These are phyloP conservation scores for Trapa bicornis DNA, from an alignment of 345 rosid species.

Conservation along the genomic window DNA sequence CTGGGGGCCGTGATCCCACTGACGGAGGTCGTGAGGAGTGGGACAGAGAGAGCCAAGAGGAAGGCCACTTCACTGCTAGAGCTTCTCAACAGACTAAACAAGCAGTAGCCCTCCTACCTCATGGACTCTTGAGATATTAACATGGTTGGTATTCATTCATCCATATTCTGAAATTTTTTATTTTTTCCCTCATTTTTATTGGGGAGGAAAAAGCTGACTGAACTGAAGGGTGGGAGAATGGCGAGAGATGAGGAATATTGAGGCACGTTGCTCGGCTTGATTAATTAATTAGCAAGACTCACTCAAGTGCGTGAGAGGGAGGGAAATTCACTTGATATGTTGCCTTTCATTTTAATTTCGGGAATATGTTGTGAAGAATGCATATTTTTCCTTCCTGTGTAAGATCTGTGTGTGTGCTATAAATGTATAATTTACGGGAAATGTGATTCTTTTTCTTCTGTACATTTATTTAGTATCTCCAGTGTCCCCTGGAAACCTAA, in stretches of 20 bases:
- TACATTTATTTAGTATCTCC: too few relatives aligned
- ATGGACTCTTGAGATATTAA: neutral
- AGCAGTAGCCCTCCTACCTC: constrained; percentile 10
- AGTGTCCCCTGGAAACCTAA: too few relatives aligned
- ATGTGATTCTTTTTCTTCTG: neutral
- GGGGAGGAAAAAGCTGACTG: constrained; percentile 3
- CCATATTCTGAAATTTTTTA: neutral
- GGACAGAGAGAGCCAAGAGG: constrained; percentile 79
- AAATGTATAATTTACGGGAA: neutral
- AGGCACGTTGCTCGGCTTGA: neutral
- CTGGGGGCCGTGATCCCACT: constrained; percentile 77
- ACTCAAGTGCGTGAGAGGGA: neutral
- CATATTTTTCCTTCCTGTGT: neutral
- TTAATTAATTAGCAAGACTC: neutral
- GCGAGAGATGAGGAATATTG: neutral
- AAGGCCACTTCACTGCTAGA: constrained; percentile 73
- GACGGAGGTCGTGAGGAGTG: constrained; percentile 61
- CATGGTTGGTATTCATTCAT: neutral
- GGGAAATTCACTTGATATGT: constrained; percentile 6
- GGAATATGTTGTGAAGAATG: constrained; percentile 1
- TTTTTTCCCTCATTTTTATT: neutral
- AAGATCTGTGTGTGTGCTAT: neutral
- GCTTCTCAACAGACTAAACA: constrained; percentile 43
- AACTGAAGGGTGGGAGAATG: too few relatives aligned
- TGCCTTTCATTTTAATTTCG: neutral